These are phyloP conservation scores for Melanogaster broomeanus DNA, from an alignment of 768 basidiomycete genomes.

Conservation along the genomic window DNA sequence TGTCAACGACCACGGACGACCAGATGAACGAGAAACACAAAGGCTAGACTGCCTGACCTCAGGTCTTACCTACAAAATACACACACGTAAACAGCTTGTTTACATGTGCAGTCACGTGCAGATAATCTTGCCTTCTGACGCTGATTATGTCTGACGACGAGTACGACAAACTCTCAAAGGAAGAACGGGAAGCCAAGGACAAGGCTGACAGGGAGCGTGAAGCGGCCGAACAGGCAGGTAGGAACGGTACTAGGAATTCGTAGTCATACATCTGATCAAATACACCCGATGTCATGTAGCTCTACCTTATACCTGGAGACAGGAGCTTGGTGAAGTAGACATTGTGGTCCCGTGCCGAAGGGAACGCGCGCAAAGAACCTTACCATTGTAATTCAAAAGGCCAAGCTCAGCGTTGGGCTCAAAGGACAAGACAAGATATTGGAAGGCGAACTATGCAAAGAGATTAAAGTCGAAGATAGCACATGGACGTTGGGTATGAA, in stretches of 20 bases:
- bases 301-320: conserved; percentile 90
- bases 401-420: conserved; percentile 77
- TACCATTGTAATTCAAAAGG: conserved; percentile 72
- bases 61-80: conserved; percentile 25
- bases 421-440: conserved; percentile 87
- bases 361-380: conserved; percentile 86
- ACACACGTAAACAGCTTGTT: conserved; percentile 34
- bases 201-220: conserved; percentile 69
- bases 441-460: conserved; percentile 88
- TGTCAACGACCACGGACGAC: conserved; percentile 5
- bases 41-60: conserved; percentile 15
- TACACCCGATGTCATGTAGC: conserved; percentile 42
- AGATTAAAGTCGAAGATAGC: conserved; percentile 94
- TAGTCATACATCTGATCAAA: conserved; percentile 21
- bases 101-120: conserved; percentile 25
- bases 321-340: conserved; percentile 87
- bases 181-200: conserved; percentile 76
- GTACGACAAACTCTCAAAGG: conserved; percentile 75
- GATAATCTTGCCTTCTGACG: conserved; percentile 20
- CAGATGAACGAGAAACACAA: conserved; percentile 12
- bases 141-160: conserved; percentile 47
- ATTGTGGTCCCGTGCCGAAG: conserved; percentile 77
- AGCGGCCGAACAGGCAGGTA: conserved; percentile 82
- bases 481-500: conserved; percentile 91
- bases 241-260: conserved; percentile 24